Evolutionary conservation across 2,329 filamentous ascomycete species (phyloP), one percentile per base, ranked within the genome.

Genomic region (Zasmidium cellare): DNA sequence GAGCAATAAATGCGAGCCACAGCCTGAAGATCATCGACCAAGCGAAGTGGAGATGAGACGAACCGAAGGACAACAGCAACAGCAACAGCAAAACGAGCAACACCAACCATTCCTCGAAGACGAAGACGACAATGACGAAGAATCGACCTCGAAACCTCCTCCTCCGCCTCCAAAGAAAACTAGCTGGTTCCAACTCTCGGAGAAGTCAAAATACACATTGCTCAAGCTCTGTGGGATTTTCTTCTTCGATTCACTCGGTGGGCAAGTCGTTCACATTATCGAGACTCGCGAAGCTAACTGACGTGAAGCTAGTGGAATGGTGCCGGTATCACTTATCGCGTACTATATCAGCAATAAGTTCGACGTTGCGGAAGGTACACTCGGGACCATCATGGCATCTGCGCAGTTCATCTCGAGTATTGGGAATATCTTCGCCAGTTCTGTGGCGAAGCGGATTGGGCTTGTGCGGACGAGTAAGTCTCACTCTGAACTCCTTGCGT

Each of bases 201-300:
- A 16, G 25, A 60, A 54, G 41, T 62, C 60, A 11, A 55, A 53
- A 38, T 22, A 48, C 3, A 64, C 51, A 9, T 53, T 89, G 1
- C 65, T 82, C 28, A 82, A 84, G 48, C 77, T 92, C 0, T 88
- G 85, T 65, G 74, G 87, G 6, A 76, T 92, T 0, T 89, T 91
- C 69, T 81, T 80, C 2, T 68, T 91, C 16, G 88, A 91, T 70
- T 82, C 84, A 0, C 83, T 91, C 56, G 88, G 87, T 24, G 60
- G 59, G 55, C 58, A 47, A 20, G 38, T 49, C 20, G 12, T 20
- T 14, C 12, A 31, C 20, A 25, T n/a, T n/a, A n/a, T n/a, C n/a
- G n/a, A n/a, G n/a, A 58, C 52, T 2, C 82, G 12, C 86, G 44
- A 18, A 3, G 31, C 16, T 38, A 14, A 24, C 51, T 53, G 24